Evolutionary conservation across 169 alveolate genomes (phyloP), one percentile per base, ranked within the genome.

Genomic region (Pseudocohnilembus persalinus): DNA sequence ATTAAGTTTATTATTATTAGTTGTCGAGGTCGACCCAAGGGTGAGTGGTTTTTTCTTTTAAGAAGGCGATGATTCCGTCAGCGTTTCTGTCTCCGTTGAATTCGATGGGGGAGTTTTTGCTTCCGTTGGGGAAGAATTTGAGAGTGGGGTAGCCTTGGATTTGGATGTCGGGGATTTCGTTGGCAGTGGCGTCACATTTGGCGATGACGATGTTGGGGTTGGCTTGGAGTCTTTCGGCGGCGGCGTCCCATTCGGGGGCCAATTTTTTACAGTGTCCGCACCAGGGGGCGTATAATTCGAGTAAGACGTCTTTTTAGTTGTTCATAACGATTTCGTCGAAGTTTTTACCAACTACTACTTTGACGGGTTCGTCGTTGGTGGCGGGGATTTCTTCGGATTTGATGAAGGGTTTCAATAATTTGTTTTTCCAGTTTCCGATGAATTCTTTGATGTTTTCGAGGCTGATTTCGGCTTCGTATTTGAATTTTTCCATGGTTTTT

Each of bases 251-350:
- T 74, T 88, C 78, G 30, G 99, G 99, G 74, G 97, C 98, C 49
- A 98, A 92, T 84, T 94, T 87, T 88, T 98, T 98, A 96, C 99
- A 98, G 94, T 97, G 99, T 29, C 99, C 99, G 86, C 99, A 98
- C 99, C 99, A 98, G 68, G 99, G 99, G n/a, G 99, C 99, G 82
- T 98, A 97, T 87, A 97, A 97, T 92, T 97, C 98, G 76, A 98
- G 95, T 74, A 98, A 93, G 78, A 97, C 99, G 87, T 97, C 98
- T 87, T 94, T 93, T 88, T 93, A 96, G 29, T 83, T 87, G 85
- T 94, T 93, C 31, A 95, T 81, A 74, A 97, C 99, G 81, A 92
- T 83, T 76, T 94, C 95, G 77, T 91, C 88, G 87, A 93, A 94
- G 73, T 88, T 92, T 82, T 94, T 90, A 16, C 98, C 97, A 63